Evolutionary conservation across 768 basidiomycete genomes (phyloP).

Genomic region (Auricularia sp.): DNA sequence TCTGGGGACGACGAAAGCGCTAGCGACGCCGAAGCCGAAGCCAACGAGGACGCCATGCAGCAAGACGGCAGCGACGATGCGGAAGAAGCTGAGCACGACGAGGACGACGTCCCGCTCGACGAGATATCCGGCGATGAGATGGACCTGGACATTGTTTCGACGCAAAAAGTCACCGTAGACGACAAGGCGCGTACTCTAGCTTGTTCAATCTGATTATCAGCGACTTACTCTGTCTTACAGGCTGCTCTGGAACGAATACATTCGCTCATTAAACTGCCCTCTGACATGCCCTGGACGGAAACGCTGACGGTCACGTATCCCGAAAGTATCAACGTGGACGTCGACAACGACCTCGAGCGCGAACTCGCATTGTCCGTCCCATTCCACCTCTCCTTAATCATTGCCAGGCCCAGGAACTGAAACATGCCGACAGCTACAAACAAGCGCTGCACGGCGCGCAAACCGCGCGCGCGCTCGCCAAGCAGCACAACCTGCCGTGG

Average conservation of each 20-base stretch:
- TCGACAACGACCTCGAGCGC: constrained; percentile 82
- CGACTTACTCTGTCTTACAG: constrained; percentile 25
- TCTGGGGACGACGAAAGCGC: constrained; percentile 21
- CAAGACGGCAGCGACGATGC: constrained; percentile 9
- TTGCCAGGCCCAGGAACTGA: no score
- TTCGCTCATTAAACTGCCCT: constrained; percentile 63
- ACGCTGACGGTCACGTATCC: constrained; percentile 67
- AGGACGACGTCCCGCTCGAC: constrained; percentile 50
- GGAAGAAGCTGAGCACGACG: constrained; percentile 17
- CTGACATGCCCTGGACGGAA: constrained; percentile 75
- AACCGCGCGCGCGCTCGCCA: constrained; percentile 64
- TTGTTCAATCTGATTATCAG: background rate
- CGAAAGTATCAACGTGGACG: constrained; percentile 60
- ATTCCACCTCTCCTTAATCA: no score
- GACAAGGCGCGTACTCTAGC: constrained; percentile 42
- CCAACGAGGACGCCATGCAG: constrained; percentile 11
- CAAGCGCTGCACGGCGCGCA: constrained; percentile 83
- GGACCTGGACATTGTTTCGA: constrained; percentile 66
- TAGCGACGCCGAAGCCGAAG: constrained; percentile 15
- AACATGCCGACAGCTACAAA: constrained; percentile 61
- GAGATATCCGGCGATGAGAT: constrained; percentile 38
- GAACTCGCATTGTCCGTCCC: constrained; percentile 85
- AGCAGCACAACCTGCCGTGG: constrained; percentile 71
- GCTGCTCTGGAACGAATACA: constrained; percentile 72
- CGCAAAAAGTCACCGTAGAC: constrained; percentile 73